phyloP scores from a whole-genome alignment of 805 yeast species.

The Candida quercuum region DNA sequence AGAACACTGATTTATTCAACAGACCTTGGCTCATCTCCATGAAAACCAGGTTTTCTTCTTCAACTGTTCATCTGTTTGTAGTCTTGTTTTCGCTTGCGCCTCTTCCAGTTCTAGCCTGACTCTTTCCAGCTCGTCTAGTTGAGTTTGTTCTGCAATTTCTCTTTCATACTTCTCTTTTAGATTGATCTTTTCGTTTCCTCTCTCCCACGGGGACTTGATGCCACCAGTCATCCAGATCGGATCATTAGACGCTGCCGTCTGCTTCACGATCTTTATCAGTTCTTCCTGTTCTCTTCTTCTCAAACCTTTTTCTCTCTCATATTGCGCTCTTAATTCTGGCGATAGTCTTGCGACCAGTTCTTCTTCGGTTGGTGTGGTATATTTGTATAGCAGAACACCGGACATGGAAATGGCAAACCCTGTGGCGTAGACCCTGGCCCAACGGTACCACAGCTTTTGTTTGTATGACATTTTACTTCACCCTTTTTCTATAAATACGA shows the following conservation, averaged over 20 bases:
- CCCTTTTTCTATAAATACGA: too few relatives aligned
- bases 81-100: constrained; percentile 24
- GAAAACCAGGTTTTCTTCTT: constrained; percentile 28
- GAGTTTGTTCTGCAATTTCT: constrained; percentile 38
- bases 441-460: constrained; percentile 48
- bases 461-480: constrained; percentile 18
- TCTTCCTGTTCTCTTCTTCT: constrained; percentile 66
- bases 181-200: constrained; percentile 24
- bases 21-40: constrained; percentile 17
- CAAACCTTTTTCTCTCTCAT: constrained; percentile 56
- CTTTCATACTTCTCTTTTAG: constrained; percentile 44
- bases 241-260: constrained; percentile 62
- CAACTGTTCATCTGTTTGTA: constrained; percentile 27
- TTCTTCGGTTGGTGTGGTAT: constrained; percentile 82
- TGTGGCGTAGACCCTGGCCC: constrained; percentile 50
- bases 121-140: constrained; percentile 35
- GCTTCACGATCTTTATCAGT: constrained; percentile 58
- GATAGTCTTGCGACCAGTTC: constrained; percentile 66
- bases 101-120: constrained; percentile 34
- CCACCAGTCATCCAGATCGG: constrained; percentile 83
- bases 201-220: constrained; percentile 63
- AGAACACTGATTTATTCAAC: neutral
- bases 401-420: constrained; percentile 67
- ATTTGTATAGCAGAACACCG: constrained; percentile 69
- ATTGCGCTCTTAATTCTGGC: constrained; percentile 77